These are phyloP conservation scores for Puccinellia tenuiflora DNA, from an alignment of 176 grass and related monocot species.

Conservation along the genomic window DNA sequence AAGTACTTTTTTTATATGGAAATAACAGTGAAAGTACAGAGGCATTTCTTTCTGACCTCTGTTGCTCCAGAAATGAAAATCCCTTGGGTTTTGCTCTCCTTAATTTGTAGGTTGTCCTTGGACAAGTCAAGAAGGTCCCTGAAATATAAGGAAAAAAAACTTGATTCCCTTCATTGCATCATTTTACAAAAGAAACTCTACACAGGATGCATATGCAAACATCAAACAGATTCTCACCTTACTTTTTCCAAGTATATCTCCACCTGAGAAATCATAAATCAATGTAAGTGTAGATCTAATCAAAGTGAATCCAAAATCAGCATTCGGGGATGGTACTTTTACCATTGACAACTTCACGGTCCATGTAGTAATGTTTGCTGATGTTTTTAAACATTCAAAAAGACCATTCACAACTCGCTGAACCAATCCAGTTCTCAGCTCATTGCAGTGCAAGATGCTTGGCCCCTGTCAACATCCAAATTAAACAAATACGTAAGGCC, in stretches of 20 bases:
- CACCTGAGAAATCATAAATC: conserved; percentile 47
- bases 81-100: conserved; percentile 77
- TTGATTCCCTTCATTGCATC: neutral
- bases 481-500: neutral
- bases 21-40: neutral
- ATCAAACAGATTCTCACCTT: conserved; percentile 43
- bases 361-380: conserved; percentile 31
- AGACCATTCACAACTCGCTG: conserved; percentile 58
- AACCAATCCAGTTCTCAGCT: conserved; percentile 59
- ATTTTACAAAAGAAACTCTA: conserved; percentile 5
- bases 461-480: conserved; percentile 50
- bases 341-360: conserved; percentile 79
- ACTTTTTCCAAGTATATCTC: conserved; percentile 95
- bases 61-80: conserved; percentile 90
- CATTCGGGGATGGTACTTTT: neutral
- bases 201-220: neutral
- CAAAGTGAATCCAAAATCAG: neutral
- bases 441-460: conserved; percentile 72
- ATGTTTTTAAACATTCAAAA: conserved; percentile 58
- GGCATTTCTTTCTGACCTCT: conserved; percentile 46
- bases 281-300: conserved; percentile 15
- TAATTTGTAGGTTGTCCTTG: conserved; percentile 92
- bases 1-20: neutral
- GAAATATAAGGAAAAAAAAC: conserved; percentile 14
- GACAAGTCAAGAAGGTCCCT: conserved; percentile 96